Evolutionary conservation across 2,329 filamentous ascomycete species (phyloP).

Genomic region (Allantophomopsis lycopodina): DNA sequence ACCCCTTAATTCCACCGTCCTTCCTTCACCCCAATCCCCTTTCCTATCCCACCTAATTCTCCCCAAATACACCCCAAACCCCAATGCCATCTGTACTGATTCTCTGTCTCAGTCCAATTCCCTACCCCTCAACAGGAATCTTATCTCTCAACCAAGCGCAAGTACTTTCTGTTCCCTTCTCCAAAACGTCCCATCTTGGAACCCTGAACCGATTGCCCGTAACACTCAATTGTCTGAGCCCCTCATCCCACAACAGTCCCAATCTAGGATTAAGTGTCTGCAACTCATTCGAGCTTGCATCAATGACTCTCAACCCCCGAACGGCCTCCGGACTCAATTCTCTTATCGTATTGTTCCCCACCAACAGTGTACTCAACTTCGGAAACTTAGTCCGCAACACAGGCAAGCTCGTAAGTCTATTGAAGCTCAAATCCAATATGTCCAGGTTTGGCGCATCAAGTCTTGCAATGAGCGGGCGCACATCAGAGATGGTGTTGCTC

Average conservation of each 20-base stretch:
- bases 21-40: too few species aligned
- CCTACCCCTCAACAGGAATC: slow-evolving; percentile 39
- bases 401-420: slow-evolving; percentile 64
- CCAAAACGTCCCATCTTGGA: slow-evolving; percentile 69
- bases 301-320: slow-evolving; percentile 59
- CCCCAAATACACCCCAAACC: too few species aligned
- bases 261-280: slow-evolving; percentile 67
- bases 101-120: too few species aligned
- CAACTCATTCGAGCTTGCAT: slow-evolving; percentile 78
- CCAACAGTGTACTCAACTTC: slow-evolving; percentile 53
- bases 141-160: slow-evolving; percentile 69
- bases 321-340: slow-evolving; percentile 63
- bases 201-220: slow-evolving; percentile 80
- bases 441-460: slow-evolving; percentile 64
- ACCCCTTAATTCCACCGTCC: too few species aligned
- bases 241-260: slow-evolving; percentile 55
- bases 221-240: slow-evolving; percentile 57
- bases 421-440: slow-evolving; percentile 70
- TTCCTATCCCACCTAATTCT: too few species aligned
- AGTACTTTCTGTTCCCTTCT: slow-evolving; percentile 76
- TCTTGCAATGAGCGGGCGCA: slow-evolving; percentile 50
- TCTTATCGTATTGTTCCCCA: slow-evolving; percentile 65
- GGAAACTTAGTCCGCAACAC: slow-evolving; percentile 55
- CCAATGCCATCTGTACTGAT: too few species aligned
- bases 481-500: slow-evolving; percentile 57